Evolutionary conservation across 75 land plant species (phyloP).

Genomic region (Ceratopteris richardii): DNA sequence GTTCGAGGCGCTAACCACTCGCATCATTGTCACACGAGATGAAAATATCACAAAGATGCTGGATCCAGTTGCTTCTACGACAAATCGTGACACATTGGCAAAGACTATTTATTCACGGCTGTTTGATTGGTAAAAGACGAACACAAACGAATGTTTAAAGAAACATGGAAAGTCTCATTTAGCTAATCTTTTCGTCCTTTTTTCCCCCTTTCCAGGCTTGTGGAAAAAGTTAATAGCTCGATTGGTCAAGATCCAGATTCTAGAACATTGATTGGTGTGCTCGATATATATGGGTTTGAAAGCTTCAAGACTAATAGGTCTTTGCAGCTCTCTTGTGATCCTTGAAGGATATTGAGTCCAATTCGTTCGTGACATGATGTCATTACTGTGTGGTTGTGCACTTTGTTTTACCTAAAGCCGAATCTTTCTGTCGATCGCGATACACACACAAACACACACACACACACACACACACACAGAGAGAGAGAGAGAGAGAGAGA

Average conservation of each 20-base stretch:
- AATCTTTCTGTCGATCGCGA: no score
- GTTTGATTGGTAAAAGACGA: slow-evolving; percentile 99
- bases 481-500: no score
- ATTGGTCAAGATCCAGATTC: slow-evolving; percentile 97
- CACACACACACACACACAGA: no score
- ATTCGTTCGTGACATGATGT: no score
- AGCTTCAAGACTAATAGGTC: slow-evolving; percentile 99
- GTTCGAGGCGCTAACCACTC: slow-evolving; percentile 79
- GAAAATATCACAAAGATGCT: slow-evolving; percentile 80
- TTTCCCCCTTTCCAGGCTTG: slow-evolving; percentile 56
- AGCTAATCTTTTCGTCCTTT: no score
- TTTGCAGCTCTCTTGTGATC: no score
- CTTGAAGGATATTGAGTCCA: no score
- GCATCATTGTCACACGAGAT: slow-evolving; percentile 95
- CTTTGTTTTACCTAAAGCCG: no score
- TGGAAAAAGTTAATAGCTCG: slow-evolving; percentile 82
- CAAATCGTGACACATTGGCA: slow-evolving; percentile 91
- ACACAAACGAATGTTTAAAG: no score
- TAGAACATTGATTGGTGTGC: slow-evolving; percentile 81
- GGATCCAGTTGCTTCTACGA: slow-evolving; percentile 66
- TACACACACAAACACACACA: no score
- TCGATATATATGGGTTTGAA: slow-evolving; percentile 99
- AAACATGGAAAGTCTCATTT: slow-evolving; percentile 1
- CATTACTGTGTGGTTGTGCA: no score
- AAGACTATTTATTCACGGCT: slow-evolving; percentile 85